A percentile compares a stretch with the other conserved stretches of the same genome.
These are phyloP conservation scores for Jaltomata sinuosa DNA, from an alignment of 257 asterid genomes.

Conservation along the genomic window DNA sequence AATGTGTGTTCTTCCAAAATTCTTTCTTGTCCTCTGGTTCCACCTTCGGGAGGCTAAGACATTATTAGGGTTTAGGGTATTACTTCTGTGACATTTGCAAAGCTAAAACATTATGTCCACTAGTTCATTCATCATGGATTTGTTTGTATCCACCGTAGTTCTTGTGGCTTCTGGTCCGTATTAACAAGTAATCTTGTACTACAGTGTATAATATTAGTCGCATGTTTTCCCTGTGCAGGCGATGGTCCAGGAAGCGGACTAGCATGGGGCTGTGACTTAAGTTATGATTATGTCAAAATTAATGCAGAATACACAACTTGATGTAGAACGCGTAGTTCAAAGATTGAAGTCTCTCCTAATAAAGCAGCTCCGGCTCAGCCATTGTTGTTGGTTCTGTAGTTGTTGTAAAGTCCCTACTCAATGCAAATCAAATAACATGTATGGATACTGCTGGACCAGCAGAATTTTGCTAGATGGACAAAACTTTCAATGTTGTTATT, in stretches of 20 bases:
- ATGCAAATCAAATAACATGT: background rate
- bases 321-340: background rate
- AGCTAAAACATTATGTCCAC: background rate
- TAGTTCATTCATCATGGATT: background rate
- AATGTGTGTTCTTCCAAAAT: background rate
- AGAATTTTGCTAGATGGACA: background rate
- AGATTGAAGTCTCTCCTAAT: background rate
- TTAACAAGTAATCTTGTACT: background rate
- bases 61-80: too few species aligned
- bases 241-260: slow-evolving; percentile 71
- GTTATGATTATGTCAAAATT: slow-evolving; percentile 89
- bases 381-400: background rate
- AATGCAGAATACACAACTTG: slow-evolving; percentile 80
- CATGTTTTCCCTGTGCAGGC: slow-evolving; percentile 27
- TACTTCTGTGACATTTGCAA: background rate
- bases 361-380: background rate
- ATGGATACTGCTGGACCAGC: background rate
- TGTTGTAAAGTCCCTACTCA: too few species aligned
- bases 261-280: slow-evolving; percentile 96
- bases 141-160: background rate
- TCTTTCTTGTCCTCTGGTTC: background rate
- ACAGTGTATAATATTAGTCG: background rate
- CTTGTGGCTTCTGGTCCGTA: background rate
- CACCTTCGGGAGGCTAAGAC: too few species aligned
- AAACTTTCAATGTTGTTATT: background rate